Base-by-base conservation (phyloP, 2,329 filamentous ascomycete species). In the Fonsecaea pedrosoi region DNA sequence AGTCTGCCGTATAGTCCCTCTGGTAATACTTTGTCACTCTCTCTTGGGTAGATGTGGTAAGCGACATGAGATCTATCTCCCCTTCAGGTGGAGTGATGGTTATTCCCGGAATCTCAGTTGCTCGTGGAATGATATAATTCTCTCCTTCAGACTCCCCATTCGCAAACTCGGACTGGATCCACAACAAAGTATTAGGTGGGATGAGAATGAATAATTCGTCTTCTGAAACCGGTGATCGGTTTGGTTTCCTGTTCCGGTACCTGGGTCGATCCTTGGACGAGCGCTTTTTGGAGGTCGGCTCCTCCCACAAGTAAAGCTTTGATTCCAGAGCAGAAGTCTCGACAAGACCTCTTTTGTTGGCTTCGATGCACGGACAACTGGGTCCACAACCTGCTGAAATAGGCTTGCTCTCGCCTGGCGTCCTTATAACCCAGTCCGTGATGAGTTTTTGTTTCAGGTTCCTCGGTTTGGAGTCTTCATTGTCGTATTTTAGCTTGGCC, bases 61-160 rank as follows among this genome's bases (percentile, higher is more conserved):
- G 21, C 6, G 62, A 56, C 45, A 59, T 34, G 35, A 57, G 53
- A 35, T 66, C 30, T 15, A 13, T 40, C 18, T 66, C 37, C 1
- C 54, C 64, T 6, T 59, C 64, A 1, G 64, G 64, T 4, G 64
- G 59, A 7, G 64, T 66, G 25, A 66, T 63, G 25, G 54, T 21
- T 7, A 66, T 63, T 25, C 42, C 53, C 0, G 64, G 64, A 35
- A 66, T 66, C 15, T 54, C 32, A n/a, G 54, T 30, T 21, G 59
- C 60, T 30, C 40, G 30, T 25, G 59, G 64, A 48, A 66, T 59
- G 30, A 66, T 66, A 48, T 66, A 66, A 34, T 66, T 66, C 54
- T 66, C 64, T 8, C 60, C 64, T n/a, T 62, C 54, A n/a, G 9
- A n/a, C 21, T 66, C 64, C 7, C 60, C 64, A 35, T 56, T 42